phyloP scores from a whole-genome alignment of 2,329 filamentous ascomycete species.

The Clathrospora elynae region DNA sequence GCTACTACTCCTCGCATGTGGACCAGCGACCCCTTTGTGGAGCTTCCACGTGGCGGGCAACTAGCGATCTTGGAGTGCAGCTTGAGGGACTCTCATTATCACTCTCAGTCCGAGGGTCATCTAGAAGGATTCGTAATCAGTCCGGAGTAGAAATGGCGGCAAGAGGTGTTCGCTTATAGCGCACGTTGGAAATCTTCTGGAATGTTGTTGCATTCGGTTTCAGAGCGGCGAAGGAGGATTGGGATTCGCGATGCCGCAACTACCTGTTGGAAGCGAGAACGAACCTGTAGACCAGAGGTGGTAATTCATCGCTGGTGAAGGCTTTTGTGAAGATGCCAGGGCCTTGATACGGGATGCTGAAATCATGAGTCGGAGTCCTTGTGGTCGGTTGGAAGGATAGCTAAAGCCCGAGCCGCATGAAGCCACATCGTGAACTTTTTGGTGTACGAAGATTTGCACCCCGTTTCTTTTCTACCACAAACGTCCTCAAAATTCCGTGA shows the following conservation, averaged over 20 bases:
- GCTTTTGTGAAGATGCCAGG: neutral
- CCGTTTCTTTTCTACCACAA: neutral
- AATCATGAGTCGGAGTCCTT: too few relatives aligned
- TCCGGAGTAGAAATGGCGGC: conserved; percentile 1
- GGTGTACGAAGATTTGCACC: neutral
- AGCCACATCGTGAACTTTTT: neutral
- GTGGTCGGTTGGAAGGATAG: neutral
- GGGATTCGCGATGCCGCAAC: conserved; percentile 12
- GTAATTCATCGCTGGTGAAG: too few relatives aligned
- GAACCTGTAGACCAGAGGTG: conserved; percentile 3
- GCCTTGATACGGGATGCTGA: neutral
- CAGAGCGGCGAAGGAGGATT: conserved; percentile 4
- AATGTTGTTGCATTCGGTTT: conserved; percentile 6
- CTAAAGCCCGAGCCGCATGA: conserved; percentile 1
- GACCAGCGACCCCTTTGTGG: too few relatives aligned
- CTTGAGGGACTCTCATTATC: neutral
- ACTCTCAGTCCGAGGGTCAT: neutral
- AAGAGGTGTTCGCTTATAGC: conserved; percentile 1
- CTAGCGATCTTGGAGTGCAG: neutral
- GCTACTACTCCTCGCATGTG: conserved; percentile 3
- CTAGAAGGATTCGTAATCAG: conserved; percentile 2
- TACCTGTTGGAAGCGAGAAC: conserved; percentile 6
- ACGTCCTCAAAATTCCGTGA: neutral
- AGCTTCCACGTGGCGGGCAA: conserved; percentile 19
- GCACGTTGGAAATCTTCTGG: conserved; percentile 11